These are phyloP conservation scores for Beauveria asiatica DNA, from an alignment of 2,329 filamentous ascomycete species.

Conservation along the genomic window DNA sequence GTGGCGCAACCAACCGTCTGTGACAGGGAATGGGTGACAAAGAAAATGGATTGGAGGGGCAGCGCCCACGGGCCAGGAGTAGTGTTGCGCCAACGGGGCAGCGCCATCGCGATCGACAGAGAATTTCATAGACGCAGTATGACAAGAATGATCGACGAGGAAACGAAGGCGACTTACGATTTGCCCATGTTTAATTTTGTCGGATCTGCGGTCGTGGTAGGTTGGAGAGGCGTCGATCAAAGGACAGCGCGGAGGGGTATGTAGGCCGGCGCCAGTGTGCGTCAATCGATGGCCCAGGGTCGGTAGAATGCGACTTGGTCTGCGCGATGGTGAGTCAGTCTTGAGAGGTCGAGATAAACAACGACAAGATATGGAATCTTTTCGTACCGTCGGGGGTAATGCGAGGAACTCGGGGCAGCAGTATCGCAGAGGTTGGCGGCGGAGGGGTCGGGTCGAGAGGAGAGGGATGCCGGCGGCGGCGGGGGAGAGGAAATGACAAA, in stretches of 20 bases:
- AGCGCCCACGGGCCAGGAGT: not conserved
- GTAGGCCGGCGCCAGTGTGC: constrained; percentile 1
- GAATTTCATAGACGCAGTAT: not conserved
- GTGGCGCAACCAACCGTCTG: not conserved
- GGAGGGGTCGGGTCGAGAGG: not conserved
- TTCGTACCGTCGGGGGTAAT: not conserved
- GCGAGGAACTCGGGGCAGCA: not conserved
- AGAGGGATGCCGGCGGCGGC: not conserved
- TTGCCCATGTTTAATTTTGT: constrained; percentile 6
- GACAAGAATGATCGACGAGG: not conserved
- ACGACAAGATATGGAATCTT: not conserved
- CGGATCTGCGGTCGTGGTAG: not conserved
- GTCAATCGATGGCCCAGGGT: not conserved
- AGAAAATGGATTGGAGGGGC: not conserved
- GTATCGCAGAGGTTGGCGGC: not conserved
- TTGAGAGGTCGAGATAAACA: not conserved
- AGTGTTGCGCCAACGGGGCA: not conserved
- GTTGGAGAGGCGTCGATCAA: not conserved
- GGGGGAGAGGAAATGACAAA: not conserved
- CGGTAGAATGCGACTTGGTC: not conserved
- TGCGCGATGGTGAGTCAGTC: not conserved
- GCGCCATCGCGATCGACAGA: not conserved
- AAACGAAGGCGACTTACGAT: constrained; percentile 5
- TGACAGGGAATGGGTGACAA: not conserved
- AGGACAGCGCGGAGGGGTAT: not conserved